Percentiles rank a stretch among this genome's conserved stretches.
These are phyloP conservation scores for Nicotiana noctiflora DNA, from an alignment of 257 asterid species.

Conservation along the genomic window DNA sequence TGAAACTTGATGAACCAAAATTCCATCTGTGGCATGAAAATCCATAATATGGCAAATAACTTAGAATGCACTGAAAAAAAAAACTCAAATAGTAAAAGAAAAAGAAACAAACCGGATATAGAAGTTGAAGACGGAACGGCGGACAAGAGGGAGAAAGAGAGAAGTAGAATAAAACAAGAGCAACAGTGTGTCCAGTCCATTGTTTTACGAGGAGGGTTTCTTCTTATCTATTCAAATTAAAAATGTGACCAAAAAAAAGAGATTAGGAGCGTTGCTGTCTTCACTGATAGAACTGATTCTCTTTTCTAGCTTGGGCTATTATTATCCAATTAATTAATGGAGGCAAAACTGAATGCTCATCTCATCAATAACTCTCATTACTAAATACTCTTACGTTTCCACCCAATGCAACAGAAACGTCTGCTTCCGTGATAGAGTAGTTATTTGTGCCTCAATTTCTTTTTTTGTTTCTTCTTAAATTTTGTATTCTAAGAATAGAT, in stretches of 20 bases:
- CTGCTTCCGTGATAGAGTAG: not conserved
- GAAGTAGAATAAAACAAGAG: conserved; percentile 8
- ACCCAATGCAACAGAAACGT: not conserved
- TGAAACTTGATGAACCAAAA: not conserved
- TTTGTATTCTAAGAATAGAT: no score
- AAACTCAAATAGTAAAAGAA: not conserved
- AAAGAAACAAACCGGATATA: not conserved
- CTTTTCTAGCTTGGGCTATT: no score
- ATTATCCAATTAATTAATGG: not conserved
- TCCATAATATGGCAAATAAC: not conserved
- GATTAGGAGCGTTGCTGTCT: no score
- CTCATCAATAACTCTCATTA: not conserved
- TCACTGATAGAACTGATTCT: not conserved
- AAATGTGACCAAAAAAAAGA: no score
- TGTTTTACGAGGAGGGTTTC: not conserved
- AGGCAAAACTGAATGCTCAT: not conserved
- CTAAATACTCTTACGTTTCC: no score
- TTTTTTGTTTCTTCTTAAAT: no score
- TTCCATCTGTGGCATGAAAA: not conserved
- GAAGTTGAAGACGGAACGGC: not conserved
- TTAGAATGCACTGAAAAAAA: not conserved
- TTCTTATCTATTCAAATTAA: not conserved
- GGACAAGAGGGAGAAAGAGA: not conserved
- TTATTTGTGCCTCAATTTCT: not conserved
- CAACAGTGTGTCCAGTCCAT: not conserved